phyloP scores from a whole-genome alignment of 345 rosid species.

The Euphorbia peplus region DNA sequence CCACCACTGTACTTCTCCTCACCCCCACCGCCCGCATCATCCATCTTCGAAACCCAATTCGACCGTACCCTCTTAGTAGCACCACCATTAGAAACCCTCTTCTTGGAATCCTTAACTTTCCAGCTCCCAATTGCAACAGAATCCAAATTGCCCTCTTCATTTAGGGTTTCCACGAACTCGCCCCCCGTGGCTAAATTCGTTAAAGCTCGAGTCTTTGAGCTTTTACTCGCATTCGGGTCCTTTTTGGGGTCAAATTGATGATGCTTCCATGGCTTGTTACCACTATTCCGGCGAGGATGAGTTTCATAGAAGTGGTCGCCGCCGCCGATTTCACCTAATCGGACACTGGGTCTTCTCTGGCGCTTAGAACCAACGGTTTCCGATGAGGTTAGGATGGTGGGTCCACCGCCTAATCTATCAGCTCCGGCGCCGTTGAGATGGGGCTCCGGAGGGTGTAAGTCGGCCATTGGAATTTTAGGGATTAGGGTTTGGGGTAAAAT shows the following conservation, averaged over 20 bases:
- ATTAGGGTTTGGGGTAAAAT: conserved; percentile 11
- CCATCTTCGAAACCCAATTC: conserved; percentile 57
- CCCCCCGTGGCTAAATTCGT: conserved; percentile 46
- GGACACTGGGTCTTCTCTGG: conserved; percentile 81
- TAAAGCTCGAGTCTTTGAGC: conserved; percentile 57
- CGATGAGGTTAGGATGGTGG: conserved; percentile 33
- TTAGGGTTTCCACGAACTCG: conserved; percentile 51
- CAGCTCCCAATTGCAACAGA: conserved; percentile 60
- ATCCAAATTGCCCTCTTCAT: conserved; percentile 47
- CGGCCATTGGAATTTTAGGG: too few relatives aligned
- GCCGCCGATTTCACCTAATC: conserved; percentile 89
- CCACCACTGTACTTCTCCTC: conserved; percentile 54
- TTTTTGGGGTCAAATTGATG: conserved; percentile 25
- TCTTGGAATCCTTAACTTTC: conserved; percentile 60
- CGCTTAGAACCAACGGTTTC: conserved; percentile 69
- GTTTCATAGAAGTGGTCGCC: conserved; percentile 64
- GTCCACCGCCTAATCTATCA: conserved; percentile 18
- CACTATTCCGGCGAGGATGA: conserved; percentile 33
- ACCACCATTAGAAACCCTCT: conserved; percentile 26
- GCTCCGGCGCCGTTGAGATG: conserved; percentile 43
- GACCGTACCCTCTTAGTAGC: conserved; percentile 54
- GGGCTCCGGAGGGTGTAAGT: conserved; percentile 42
- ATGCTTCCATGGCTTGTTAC: conserved; percentile 33
- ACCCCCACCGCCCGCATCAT: conserved; percentile 33
- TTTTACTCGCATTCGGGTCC: conserved; percentile 30